phyloP scores from a whole-genome alignment of 176 grass and related monocot genomes.

The Cymbopogon citratus region DNA sequence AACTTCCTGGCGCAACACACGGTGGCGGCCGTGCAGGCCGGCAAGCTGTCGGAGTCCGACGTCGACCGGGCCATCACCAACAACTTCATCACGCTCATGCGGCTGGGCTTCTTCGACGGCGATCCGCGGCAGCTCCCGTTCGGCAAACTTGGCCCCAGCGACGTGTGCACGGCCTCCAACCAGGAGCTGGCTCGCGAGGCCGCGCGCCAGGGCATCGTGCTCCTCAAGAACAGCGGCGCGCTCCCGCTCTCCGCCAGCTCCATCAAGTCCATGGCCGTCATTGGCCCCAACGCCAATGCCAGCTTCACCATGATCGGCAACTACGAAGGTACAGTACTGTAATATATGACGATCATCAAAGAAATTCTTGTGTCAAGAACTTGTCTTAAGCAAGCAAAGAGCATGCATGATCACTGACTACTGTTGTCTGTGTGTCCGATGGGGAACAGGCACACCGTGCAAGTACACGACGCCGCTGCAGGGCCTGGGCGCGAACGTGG shows the following conservation, averaged over 20 bases:
- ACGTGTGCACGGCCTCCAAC: conserved; percentile 73
- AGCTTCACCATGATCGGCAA: conserved; percentile 97
- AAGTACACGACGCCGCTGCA: conserved; percentile 69
- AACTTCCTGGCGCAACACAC: conserved; percentile 66
- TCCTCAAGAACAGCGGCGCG: conserved; percentile 71
- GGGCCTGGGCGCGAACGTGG: conserved; percentile 49
- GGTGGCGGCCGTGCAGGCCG: conserved; percentile 53
- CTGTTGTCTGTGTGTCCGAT: neutral
- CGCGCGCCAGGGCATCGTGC: conserved; percentile 83
- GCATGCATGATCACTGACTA: neutral
- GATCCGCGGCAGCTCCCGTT: conserved; percentile 68
- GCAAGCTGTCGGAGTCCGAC: conserved; percentile 57
- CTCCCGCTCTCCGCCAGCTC: conserved; percentile 55
- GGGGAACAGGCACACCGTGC: conserved; percentile 63
- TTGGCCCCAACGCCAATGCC: conserved; percentile 92
- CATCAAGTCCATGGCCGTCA: conserved; percentile 72
- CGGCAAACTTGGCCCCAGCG: conserved; percentile 54
- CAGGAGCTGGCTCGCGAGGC: conserved; percentile 81
- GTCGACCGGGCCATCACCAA: conserved; percentile 82
- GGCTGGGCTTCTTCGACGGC: conserved; percentile 88
- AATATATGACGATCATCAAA: neutral
- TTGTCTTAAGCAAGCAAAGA: neutral
- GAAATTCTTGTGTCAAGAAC: neutral
- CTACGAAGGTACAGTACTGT: conserved; percentile 55
- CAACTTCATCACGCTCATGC: conserved; percentile 77